Evolutionary conservation across 2,329 filamentous ascomycete species (phyloP), one percentile per base, ranked within the genome.

Genomic region (Westerdykella sp.): DNA sequence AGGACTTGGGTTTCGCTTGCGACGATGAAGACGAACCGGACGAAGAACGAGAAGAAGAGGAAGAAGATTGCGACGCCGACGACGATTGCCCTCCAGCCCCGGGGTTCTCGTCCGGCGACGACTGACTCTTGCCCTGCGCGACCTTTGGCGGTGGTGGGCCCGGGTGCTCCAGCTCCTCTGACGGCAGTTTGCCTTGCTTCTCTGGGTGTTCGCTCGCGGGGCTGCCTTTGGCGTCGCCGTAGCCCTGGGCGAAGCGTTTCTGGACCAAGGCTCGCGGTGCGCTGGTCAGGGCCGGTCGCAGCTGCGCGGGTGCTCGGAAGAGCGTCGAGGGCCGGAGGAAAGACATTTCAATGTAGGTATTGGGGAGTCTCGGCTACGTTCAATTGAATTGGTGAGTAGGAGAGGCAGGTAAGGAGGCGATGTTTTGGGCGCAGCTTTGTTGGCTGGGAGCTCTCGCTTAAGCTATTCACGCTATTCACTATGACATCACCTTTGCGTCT

Each of bases 131-230:
- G 38, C 55, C 59, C 44, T 67, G 51, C n/a, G 64, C 69, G 5
- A 62, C 66, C 45, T 69, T 67, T 4, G 70, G 69, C 9, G 70
- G 60, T 45, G 68, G 56, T 5, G 71, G 69, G 5, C 71, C 71
- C 2, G 71, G 70, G 46, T 73, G 71, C 56, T 73, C 71, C 23
- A 67, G 49, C 47, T 68, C 53, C 42, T 65, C 66, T 12, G 63
- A 65, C 3, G 54, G 55, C 48, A 66, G 68, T 34, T 64, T 48
- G 50, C 68, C 68, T 48, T 71, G 69, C 39, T 67, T 48, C 54
- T 72, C 58, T 1, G 69, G 68, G n/a, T 67, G 66, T 53, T 72
- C 68, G 45, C 66, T 67, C n/a, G 49, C 61, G 23, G 69, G 69
- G 39, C 69, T 66, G 48, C 69, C 68, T 6, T 61, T 51, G 42